A percentile compares a stretch with the other conserved stretches of the same genome.
These are phyloP conservation scores for Stygiomarasmius scandens DNA, from an alignment of 1,284 basidiomycete genomes.

Conservation along the genomic window DNA sequence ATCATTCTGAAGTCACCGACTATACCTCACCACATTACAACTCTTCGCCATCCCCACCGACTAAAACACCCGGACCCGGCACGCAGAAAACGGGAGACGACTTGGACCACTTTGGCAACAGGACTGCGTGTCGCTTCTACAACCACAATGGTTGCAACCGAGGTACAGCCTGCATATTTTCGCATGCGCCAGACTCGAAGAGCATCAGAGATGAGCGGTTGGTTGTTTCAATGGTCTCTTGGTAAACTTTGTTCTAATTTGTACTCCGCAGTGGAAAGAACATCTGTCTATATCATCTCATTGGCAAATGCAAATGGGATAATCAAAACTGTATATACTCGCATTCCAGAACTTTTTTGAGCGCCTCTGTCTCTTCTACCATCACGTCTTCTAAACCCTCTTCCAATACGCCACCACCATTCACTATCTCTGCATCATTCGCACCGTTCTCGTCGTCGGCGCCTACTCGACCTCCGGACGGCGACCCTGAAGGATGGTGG, in stretches of 20 bases:
- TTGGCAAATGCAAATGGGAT: conserved; percentile 37
- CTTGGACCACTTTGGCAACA: conserved; percentile 50
- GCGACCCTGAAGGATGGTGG: conserved; percentile 31
- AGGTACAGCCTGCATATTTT: conserved; percentile 42
- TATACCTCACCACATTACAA: conserved; percentile 39
- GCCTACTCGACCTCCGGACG: not conserved
- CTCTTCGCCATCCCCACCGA: conserved; percentile 34
- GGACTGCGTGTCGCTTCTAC: conserved; percentile 53
- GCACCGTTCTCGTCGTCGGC: not conserved
- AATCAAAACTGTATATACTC: conserved; percentile 36
- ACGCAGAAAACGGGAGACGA: conserved; percentile 33
- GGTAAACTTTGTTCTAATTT: not conserved
- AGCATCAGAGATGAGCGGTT: conserved; percentile 55
- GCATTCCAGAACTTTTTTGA: conserved; percentile 36
- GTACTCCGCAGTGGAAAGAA: conserved; percentile 37
- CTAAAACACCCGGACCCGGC: conserved; percentile 33
- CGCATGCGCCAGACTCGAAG: conserved; percentile 53
- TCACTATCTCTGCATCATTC: not conserved
- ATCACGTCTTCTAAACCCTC: not conserved
- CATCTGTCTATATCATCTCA: conserved; percentile 40
- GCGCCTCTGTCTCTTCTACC: not conserved
- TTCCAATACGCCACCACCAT: not conserved
- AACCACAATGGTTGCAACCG: conserved; percentile 50
- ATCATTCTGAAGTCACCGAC: not conserved
- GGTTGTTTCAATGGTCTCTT: conserved; percentile 22